Evolutionary conservation across 1,284 basidiomycete genomes (phyloP), one percentile per base, ranked within the genome.

Genomic region (Acaromyces ingoldii): DNA sequence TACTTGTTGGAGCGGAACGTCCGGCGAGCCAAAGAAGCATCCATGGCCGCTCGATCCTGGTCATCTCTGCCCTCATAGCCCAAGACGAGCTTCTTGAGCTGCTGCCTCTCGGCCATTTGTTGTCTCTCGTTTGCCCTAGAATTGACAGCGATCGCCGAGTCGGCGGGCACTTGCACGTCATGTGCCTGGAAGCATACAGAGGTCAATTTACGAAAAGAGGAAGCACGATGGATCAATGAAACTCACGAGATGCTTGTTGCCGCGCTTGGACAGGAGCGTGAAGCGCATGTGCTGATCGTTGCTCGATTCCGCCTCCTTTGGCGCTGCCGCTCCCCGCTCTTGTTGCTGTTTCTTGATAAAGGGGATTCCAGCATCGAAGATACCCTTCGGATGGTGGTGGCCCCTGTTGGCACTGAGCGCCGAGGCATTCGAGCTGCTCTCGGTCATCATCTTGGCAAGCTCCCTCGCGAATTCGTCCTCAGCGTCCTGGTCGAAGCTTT

Each of bases 391-490:
- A 38, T 21, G 41, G 47, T 17, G 48, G 42, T 42, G 15, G 49
- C 24, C 26, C 41, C 25, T 15, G 34, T 31, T 43, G 11, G 19
- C 37, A n/a, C n/a, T n/a, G n/a, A n/a, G n/a, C n/a, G n/a, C n/a
- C n/a, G n/a, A n/a, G 21, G 58, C 87, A 19, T 89, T 83, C 65
- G 21, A 15, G 29, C 42, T 41, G 79, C n/a, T 85, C 81, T 68
- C 91, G 84, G 9, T 84, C 81, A 36, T 85, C 80, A 99, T 86
- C 78, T 89, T 93, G 1, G 93, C 91, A 24, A 99, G 83, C 75
- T 98, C 95, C 72, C 91, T 89, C 9, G 85, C 89, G 70, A 99
- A 97, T 39, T 93, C 93, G 5, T 85, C 87, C 43, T 93, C 88
- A 26, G 89, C 91, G 67, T 93, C 89, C 62, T 88, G 85, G 9